Conservation (phyloP, 371 early-diverging fungal genomes). For the Rhizopus sp. region DNA sequence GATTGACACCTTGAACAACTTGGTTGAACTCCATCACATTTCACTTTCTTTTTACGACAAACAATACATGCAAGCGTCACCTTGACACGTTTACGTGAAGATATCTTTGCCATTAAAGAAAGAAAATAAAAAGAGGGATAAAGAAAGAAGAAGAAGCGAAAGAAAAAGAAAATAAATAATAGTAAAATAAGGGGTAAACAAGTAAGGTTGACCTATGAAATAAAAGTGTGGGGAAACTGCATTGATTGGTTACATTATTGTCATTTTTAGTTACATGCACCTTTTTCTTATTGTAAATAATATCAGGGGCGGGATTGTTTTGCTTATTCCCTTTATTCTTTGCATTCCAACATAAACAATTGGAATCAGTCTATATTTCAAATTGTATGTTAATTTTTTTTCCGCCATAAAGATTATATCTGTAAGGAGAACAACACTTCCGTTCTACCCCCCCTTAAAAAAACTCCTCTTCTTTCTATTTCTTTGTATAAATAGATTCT, state of each 20-base stretch:
- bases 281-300: no score
- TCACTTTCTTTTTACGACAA: slow-evolving; percentile 53
- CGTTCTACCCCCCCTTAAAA: no score
- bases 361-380: no score
- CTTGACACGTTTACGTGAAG: slow-evolving; percentile 40
- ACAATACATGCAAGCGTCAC: slow-evolving; percentile 50
- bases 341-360: not conserved
- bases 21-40: slow-evolving; percentile 50
- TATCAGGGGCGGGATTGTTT: not conserved
- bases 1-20: slow-evolving; percentile 43
- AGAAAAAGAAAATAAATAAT: slow-evolving; percentile 7
- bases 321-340: not conserved
- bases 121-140: slow-evolving; percentile 15
- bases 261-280: slow-evolving; percentile 14
- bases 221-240: slow-evolving; percentile 15
- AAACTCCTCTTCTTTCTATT: no score
- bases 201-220: not conserved
- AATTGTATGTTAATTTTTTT: no score
- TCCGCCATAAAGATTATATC: no score
- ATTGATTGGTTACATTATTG: slow-evolving; percentile 14
- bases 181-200: not conserved
- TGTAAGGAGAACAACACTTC: no score
- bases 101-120: slow-evolving; percentile 14
- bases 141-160: slow-evolving; percentile 8
- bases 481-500: slow-evolving; percentile 3